Evolutionary conservation across 1,284 basidiomycete species (phyloP).

Genomic region (Pulveroboletus ridleyi): DNA sequence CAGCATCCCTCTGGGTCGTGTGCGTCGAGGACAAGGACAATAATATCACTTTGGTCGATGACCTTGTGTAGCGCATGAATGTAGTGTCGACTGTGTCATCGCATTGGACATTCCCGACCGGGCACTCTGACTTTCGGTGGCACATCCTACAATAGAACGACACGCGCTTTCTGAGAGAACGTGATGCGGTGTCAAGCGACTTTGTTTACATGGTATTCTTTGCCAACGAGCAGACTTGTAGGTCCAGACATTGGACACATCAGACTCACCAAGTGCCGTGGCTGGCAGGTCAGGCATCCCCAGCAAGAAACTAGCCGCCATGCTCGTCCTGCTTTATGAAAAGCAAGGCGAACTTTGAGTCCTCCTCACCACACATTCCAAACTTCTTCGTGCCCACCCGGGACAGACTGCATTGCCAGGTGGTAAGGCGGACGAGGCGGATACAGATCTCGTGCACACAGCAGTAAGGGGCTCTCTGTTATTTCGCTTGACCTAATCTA

Average conservation of each 20-base stretch:
- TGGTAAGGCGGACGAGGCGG: constrained; percentile 77
- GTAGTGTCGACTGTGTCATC: constrained; percentile 56
- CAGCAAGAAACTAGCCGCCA: constrained; percentile 65
- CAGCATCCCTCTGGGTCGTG: constrained; percentile 92
- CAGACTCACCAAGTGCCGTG: too few relatives aligned
- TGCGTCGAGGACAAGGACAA: constrained; percentile 90
- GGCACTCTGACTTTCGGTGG: too few relatives aligned
- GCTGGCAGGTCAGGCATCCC: constrained; percentile 40
- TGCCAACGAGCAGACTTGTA: too few relatives aligned
- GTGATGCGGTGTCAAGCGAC: too few relatives aligned
- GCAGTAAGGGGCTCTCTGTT: constrained; percentile 59
- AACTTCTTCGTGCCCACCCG: constrained; percentile 76
- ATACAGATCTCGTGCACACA: constrained; percentile 67
- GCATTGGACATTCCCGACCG: constrained; percentile 39
- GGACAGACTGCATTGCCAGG: constrained; percentile 87
- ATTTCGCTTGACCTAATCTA: too few relatives aligned
- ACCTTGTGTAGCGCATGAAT: constrained; percentile 88
- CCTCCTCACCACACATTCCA: constrained; percentile 85
- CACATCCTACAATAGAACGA: too few relatives aligned
- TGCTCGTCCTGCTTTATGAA: constrained; percentile 35
- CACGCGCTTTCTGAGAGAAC: too few relatives aligned
- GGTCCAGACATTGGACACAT: too few relatives aligned
- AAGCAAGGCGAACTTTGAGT: constrained; percentile 67
- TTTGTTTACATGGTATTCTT: too few relatives aligned
- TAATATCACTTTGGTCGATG: constrained; percentile 91